Evolutionary conservation across 305 asterid species (phyloP).

Genomic region (Fraxinus sp.): DNA sequence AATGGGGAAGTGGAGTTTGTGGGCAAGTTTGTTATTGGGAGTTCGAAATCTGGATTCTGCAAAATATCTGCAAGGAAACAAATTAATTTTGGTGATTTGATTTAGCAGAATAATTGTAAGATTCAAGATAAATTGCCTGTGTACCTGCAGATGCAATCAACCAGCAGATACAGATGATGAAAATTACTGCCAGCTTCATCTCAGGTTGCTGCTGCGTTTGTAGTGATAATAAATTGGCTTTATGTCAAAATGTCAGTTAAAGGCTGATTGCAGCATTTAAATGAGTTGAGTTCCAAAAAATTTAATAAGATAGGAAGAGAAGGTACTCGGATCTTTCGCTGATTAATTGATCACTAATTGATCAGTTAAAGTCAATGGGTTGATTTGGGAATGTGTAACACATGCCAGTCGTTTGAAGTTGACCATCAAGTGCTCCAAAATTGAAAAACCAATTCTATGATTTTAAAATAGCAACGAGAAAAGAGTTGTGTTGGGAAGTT

Average conservation of each 20-base stretch:
- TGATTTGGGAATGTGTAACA: neutral
- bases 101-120: neutral
- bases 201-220: neutral
- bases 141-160: conserved; percentile 40
- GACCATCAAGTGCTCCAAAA: neutral
- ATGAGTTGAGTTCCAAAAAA: neutral
- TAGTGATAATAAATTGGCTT: neutral
- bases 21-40: conserved; percentile 51
- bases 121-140: neutral
- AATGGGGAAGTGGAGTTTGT: conserved; percentile 29
- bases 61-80: conserved; percentile 35
- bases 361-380: neutral
- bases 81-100: neutral
- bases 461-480: neutral
- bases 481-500: neutral
- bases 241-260: neutral
- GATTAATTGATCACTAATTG: neutral
- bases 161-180: conserved; percentile 33
- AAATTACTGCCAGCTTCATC: conserved; percentile 31
- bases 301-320: neutral
- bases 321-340: conserved; percentile 25
- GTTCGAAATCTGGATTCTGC: conserved; percentile 57
- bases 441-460: neutral
- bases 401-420: neutral
- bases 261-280: neutral